Evolutionary conservation across 1,284 basidiomycete genomes (phyloP).

Genomic region (Leccinum fallax): DNA sequence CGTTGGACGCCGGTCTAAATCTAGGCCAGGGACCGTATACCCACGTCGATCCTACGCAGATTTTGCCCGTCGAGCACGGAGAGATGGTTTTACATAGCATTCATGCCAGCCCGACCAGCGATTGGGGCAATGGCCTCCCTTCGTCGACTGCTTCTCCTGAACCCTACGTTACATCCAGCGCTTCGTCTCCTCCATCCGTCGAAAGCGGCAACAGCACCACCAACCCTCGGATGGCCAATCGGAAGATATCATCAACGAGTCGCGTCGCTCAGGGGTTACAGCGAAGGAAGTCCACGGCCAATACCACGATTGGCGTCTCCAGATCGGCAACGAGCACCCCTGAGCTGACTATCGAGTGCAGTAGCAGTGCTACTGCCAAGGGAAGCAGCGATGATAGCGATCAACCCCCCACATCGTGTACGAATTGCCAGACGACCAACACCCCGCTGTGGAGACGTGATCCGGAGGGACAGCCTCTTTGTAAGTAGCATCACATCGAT

Average conservation of each 20-base stretch:
- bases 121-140: slow-evolving; percentile 70
- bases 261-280: slow-evolving; percentile 53
- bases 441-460: slow-evolving; percentile 95
- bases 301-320: slow-evolving; percentile 36
- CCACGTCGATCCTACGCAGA: slow-evolving; percentile 87
- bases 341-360: slow-evolving; percentile 43
- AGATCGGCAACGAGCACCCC: slow-evolving; percentile 59
- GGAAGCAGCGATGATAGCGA: slow-evolving; percentile 67
- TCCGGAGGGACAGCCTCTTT: slow-evolving; percentile 93
- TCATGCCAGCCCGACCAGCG: slow-evolving; percentile 79
- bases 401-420: slow-evolving; percentile 79
- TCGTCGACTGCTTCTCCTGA: slow-evolving; percentile 79
- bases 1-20: slow-evolving; percentile 44
- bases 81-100: slow-evolving; percentile 51
- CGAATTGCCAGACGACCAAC: slow-evolving; percentile 94
- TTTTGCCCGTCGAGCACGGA: slow-evolving; percentile 57
- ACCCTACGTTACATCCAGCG: slow-evolving; percentile 64
- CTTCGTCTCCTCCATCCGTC: slow-evolving; percentile 67
- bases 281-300: slow-evolving; percentile 51
- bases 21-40: slow-evolving; percentile 63
- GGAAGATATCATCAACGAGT: slow-evolving; percentile 66
- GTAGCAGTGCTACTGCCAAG: slow-evolving; percentile 38
- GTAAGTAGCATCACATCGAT: slow-evolving; percentile 45
- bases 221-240: slow-evolving; percentile 32
- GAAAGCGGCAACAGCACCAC: slow-evolving; percentile 46